Evolutionary conservation across 1,139 yeast species (phyloP).

Genomic region (Nematodospora anomalae): DNA sequence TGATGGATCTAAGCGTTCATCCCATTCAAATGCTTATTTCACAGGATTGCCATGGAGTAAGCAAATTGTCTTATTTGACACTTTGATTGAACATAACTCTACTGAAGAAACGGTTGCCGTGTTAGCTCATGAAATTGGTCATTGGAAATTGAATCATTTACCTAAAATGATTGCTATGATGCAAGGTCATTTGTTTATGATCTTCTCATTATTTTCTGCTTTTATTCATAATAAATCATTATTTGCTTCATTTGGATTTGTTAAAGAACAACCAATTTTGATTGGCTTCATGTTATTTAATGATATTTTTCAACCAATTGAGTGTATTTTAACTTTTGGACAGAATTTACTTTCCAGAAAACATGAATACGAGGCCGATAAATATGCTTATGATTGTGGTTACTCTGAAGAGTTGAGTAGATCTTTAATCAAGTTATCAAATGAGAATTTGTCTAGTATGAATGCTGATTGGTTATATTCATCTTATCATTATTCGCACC

Average conservation of each 20-base stretch:
- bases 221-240: conserved; percentile 78
- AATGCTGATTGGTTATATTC: conserved; percentile 90
- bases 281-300: conserved; percentile 77
- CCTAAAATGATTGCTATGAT: conserved; percentile 64
- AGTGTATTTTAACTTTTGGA: conserved; percentile 62
- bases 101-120: conserved; percentile 88
- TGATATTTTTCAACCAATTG: conserved; percentile 77
- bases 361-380: conserved; percentile 92
- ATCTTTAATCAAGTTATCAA: conserved; percentile 73
- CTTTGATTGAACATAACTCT: conserved; percentile 77
- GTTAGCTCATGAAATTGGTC: conserved; percentile 96
- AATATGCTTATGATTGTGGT: conserved; percentile 74
- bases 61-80: conserved; percentile 90
- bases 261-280: conserved; percentile 60
- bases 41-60: conserved; percentile 96
- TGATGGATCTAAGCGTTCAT: conserved; percentile 93
- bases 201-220: conserved; percentile 72
- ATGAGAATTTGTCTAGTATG: conserved; percentile 77
- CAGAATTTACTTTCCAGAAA: conserved; percentile 75
- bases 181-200: conserved; percentile 62
- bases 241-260: conserved; percentile 77
- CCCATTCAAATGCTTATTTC: conserved; percentile 95
- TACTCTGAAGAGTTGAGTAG: conserved; percentile 65
- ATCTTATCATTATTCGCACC: conserved; percentile 88
- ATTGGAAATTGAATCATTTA: conserved; percentile 90